Evolutionary conservation across 495 filamentous ascomycete genomes (phyloP).

Genomic region (Penicillium longicatenatum): DNA sequence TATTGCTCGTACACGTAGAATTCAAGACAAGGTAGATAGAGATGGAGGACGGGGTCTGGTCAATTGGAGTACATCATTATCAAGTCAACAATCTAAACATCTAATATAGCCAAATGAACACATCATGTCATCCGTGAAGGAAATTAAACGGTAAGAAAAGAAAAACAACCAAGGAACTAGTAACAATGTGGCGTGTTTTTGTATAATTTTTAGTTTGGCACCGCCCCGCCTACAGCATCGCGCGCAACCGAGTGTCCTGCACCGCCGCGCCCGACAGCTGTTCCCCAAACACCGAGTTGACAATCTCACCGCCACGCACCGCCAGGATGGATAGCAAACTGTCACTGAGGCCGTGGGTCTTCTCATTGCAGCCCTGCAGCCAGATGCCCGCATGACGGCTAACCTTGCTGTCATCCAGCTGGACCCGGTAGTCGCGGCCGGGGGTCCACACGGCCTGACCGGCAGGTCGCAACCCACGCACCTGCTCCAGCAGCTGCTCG

Average conservation of each 20-base stretch:
- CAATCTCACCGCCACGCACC: slow-evolving; percentile 74
- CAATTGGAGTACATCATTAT: slow-evolving; percentile 2
- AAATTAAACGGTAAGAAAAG: not conserved
- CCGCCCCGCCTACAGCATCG: slow-evolving; percentile 35
- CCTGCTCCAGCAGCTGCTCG: slow-evolving; percentile 68
- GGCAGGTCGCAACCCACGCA: slow-evolving; percentile 62
- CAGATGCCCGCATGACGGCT: slow-evolving; percentile 70
- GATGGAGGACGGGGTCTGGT: not conserved
- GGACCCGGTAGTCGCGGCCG: slow-evolving; percentile 71
- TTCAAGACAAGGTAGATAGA: no score
- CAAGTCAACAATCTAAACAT: slow-evolving; percentile 13
- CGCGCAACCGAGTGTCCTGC: slow-evolving; percentile 44
- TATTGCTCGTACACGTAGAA: no score
- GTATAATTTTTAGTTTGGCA: not conserved
- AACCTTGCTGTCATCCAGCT: slow-evolving; percentile 66
- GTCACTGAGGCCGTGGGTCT: slow-evolving; percentile 85
- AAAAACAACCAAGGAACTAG: slow-evolving; percentile 2
- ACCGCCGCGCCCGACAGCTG: slow-evolving; percentile 38
- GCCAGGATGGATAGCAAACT: slow-evolving; percentile 78
- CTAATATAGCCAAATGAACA: not conserved
- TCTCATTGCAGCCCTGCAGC: slow-evolving; percentile 94
- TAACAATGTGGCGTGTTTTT: slow-evolving; percentile 1
- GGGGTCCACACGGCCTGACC: slow-evolving; percentile 40
- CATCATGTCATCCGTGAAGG: not conserved
- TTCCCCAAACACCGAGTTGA: slow-evolving; percentile 69